Evolutionary conservation across 2,329 filamentous ascomycete species (phyloP).

Genomic region (Penicillium sp.): DNA sequence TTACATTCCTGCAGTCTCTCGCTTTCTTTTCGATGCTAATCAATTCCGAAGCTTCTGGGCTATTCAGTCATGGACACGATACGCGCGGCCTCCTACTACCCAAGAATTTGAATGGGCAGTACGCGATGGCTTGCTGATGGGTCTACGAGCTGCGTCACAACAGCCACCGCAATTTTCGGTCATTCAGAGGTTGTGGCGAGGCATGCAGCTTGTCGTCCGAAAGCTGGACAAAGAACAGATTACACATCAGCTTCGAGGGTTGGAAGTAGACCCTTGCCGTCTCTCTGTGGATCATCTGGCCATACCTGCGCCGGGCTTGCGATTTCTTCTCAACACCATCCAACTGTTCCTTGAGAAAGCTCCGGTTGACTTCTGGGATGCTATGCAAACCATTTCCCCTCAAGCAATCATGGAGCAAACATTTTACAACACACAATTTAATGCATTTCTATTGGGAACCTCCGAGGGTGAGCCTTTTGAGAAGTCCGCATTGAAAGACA

Average conservation of each 20-base stretch:
- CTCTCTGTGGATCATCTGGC: slow-evolving; percentile 65
- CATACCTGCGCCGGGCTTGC: slow-evolving; percentile 60
- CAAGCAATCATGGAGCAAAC: slow-evolving; percentile 80
- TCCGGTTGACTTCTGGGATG: slow-evolving; percentile 80
- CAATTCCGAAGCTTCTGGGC: slow-evolving; percentile 66
- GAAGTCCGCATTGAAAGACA: slow-evolving; percentile 57
- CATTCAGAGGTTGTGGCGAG: slow-evolving; percentile 76
- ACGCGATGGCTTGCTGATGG: slow-evolving; percentile 66
- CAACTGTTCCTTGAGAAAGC: slow-evolving; percentile 71
- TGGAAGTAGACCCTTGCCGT: slow-evolving; percentile 68
- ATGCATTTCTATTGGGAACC: slow-evolving; percentile 53
- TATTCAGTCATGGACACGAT: slow-evolving; percentile 63
- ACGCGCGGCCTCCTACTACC: slow-evolving; percentile 62
- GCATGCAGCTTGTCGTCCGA: slow-evolving; percentile 69
- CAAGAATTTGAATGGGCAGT: slow-evolving; percentile 87
- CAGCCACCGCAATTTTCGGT: slow-evolving; percentile 52
- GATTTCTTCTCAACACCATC: slow-evolving; percentile 68
- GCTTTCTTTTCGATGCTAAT: slow-evolving; percentile 77
- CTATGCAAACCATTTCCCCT: slow-evolving; percentile 76
- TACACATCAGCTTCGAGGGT: slow-evolving; percentile 70
- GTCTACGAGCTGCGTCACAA: slow-evolving; percentile 62
- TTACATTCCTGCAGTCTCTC: slow-evolving; percentile 76
- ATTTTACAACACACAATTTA: slow-evolving; percentile 68
- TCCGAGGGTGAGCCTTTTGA: slow-evolving; percentile 53
- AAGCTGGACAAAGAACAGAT: slow-evolving; percentile 72